Evolutionary conservation across 2,329 filamentous ascomycete species (phyloP), one percentile per base, ranked within the genome.

Genomic region (Fusarium citri): DNA sequence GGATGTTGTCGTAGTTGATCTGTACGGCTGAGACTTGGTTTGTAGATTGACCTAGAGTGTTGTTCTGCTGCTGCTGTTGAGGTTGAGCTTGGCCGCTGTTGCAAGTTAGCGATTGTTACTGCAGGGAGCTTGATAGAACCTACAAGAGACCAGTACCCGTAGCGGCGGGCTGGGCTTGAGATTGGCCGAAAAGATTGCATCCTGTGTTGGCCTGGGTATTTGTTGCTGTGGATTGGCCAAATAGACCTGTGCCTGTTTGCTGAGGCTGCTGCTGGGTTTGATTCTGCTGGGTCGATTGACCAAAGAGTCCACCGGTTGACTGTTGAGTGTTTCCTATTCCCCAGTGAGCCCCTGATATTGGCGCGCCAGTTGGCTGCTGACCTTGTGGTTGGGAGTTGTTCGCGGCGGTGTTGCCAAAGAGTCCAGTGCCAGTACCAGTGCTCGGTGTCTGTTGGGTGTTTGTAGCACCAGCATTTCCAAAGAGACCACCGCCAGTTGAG

Each of bases 1-100:
- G 89, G 64, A 98, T 84, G 76, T 92, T 93, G 73, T 88, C 88
- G 55, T 92, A 81, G 79, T 96, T 92, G 74, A 97, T 92, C 75
- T 92, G 91, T 20, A 94, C 91, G 20, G 92, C 93, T 1, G 91
- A 89, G 18, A 90, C 85, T 69, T 87, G 85, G 53, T 84, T 86
- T 76, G 66, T 83, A 12, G 82, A 79, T 53, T 77, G 78, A 12
- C 71, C 61, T 43, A 76, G 57, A 20, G 68, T 64, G 18, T 54
- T 47, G 48, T 61, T 73, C 49, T 75, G 75, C 58, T 76, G 76
- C 26, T 76, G 47, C 49, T 79, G 75, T 55, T 76, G 76, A 30
- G 76, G 46, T 50, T 79, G 76, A 16, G 67, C 60, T 65, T 78
- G 75, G 20, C 77, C 76, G 37, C 78, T 80, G 42, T 22, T 31